phyloP scores from a whole-genome alignment of 1,284 basidiomycete genomes.

The Wolfiporia cocos region DNA sequence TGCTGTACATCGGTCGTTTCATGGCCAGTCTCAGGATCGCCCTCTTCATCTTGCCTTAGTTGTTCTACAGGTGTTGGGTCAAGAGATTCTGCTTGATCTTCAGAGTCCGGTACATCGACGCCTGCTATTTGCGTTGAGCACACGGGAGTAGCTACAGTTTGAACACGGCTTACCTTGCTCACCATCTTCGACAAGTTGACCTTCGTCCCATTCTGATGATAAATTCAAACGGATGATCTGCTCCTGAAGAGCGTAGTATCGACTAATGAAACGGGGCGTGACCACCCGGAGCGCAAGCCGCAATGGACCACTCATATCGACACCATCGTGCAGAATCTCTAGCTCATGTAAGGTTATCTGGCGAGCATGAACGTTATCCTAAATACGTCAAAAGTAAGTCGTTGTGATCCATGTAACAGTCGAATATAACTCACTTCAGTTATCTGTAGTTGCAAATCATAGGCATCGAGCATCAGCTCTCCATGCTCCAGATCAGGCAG shows the following conservation, averaged over 20 bases:
- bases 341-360: constrained; percentile 71
- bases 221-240: constrained; percentile 43
- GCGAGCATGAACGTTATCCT: constrained; percentile 72
- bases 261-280: constrained; percentile 58
- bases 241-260: constrained; percentile 59
- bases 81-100: neutral
- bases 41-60: neutral
- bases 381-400: neutral
- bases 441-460: constrained; percentile 55
- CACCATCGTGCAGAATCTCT: constrained; percentile 62
- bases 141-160: neutral
- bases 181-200: constrained; percentile 1
- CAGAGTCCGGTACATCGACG: neutral
- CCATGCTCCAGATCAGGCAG: constrained; percentile 43
- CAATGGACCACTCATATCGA: constrained; percentile 56
- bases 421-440: constrained; percentile 47
- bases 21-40: neutral
- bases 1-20: neutral
- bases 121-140: neutral
- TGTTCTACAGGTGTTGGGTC: neutral
- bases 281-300: constrained; percentile 48
- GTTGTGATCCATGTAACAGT: neutral
- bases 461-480: constrained; percentile 63
- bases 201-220: constrained; percentile 18
- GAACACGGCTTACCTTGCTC: neutral